Evolutionary conservation across 352 stramenopile genomes (phyloP).

Genomic region (Pythium grandisporangium): DNA sequence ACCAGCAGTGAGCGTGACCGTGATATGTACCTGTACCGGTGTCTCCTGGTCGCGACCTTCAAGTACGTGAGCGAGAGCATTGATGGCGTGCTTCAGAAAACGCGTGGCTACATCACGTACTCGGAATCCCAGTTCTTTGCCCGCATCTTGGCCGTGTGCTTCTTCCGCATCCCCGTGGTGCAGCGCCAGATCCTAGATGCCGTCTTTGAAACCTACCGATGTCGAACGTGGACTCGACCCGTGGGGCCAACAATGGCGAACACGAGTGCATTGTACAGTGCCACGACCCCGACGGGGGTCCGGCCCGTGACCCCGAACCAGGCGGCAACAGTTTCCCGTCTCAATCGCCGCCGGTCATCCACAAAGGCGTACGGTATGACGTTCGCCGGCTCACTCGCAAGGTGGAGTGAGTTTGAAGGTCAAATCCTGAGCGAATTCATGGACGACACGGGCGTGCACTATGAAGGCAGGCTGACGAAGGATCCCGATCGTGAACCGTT

Average conservation of each 20-base stretch:
- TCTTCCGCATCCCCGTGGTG: slow-evolving; percentile 48
- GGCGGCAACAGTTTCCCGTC: slow-evolving; percentile 3
- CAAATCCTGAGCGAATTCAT: slow-evolving; percentile 21
- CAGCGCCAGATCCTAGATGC: slow-evolving; percentile 42
- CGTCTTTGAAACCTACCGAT: slow-evolving; percentile 37
- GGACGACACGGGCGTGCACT: slow-evolving; percentile 13
- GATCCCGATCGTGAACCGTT: too few species aligned
- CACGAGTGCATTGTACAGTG: too few species aligned
- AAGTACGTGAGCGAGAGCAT: slow-evolving; percentile 62
- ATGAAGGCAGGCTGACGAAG: too few species aligned
- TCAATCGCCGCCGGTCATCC: slow-evolving; percentile 24
- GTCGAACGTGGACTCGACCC: slow-evolving; percentile 53
- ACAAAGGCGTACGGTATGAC: slow-evolving; percentile 38
- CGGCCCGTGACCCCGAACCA: slow-evolving; percentile 16
- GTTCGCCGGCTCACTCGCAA: slow-evolving; percentile 38
- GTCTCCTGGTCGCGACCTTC: slow-evolving; percentile 65
- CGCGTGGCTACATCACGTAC: slow-evolving; percentile 42
- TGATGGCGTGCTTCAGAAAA: slow-evolving; percentile 26
- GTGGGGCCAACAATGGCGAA: too few species aligned
- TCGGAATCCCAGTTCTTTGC: slow-evolving; percentile 53
- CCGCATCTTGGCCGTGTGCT: slow-evolving; percentile 61
- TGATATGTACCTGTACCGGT: slow-evolving; percentile 56
- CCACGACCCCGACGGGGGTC: slow-evolving; percentile 11
- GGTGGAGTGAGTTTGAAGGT: slow-evolving; percentile 50
- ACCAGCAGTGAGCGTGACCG: slow-evolving; percentile 31